Evolutionary conservation across 148 eudicot genomes (phyloP).

Genomic region (Fagopyrum homotropicum): DNA sequence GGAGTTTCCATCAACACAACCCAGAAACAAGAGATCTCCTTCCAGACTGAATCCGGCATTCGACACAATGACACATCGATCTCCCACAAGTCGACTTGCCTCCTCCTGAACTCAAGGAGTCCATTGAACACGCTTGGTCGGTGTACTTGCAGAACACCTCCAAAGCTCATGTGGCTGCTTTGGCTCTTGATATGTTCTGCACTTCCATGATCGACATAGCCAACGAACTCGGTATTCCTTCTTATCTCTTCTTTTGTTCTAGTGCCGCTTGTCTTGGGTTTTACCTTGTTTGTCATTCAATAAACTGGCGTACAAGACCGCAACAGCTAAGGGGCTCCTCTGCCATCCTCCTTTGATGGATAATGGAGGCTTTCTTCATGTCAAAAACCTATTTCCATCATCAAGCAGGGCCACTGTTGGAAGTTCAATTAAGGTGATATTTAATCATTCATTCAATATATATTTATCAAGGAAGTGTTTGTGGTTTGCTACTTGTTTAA

Average conservation of each 20-base stretch:
- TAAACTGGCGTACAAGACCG: neutral
- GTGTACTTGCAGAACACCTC: neutral
- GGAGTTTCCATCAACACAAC: neutral
- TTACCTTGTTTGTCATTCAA: neutral
- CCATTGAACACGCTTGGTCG: neutral
- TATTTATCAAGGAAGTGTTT: too few species aligned
- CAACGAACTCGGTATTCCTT: constrained; percentile 20
- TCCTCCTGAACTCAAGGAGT: neutral
- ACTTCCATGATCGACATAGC: constrained; percentile 28
- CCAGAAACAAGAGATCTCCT: neutral
- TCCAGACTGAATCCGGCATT: neutral
- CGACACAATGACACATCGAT: neutral
- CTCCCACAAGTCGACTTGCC: neutral
- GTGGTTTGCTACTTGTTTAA: too few species aligned
- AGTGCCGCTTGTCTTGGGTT: neutral
- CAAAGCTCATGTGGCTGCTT: constrained; percentile 13
- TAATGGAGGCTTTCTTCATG: too few species aligned
- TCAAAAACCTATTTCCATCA: too few species aligned
- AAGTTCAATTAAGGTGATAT: too few species aligned
- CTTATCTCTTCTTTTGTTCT: constrained; percentile 23
- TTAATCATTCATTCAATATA: too few species aligned
- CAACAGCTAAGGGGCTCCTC: too few species aligned
- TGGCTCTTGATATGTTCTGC: constrained; percentile 23
- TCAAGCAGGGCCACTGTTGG: too few species aligned
- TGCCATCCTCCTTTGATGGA: too few species aligned